Conservation (phyloP, 331 rosid species). For the Erythrophleum ivorense region DNA sequence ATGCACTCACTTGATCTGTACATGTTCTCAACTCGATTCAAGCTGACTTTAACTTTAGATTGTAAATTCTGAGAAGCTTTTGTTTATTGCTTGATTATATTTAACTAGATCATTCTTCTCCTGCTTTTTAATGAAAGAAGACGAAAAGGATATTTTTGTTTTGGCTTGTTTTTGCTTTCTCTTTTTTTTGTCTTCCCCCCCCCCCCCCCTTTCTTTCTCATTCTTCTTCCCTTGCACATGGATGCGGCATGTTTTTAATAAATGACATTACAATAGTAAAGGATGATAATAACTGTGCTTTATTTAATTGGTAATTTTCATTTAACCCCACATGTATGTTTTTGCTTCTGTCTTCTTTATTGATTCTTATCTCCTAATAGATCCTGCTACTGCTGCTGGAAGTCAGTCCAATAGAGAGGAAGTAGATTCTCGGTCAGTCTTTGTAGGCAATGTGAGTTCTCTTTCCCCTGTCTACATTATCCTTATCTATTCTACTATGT, state of each 20-base stretch:
- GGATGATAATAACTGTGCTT: neutral
- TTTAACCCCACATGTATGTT: neutral
- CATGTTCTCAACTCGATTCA: neutral
- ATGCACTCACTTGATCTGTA: neutral
- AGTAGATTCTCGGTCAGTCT: constrained; percentile 78
- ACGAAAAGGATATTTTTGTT: neutral
- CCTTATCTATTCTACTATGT: constrained; percentile 20
- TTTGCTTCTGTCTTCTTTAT: constrained; percentile 27
- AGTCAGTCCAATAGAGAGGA: constrained; percentile 78
- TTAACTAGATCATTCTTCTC: neutral
- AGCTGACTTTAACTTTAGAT: neutral
- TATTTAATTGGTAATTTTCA: neutral
- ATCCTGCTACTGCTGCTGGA: constrained; percentile 67
- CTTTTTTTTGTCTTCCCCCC: too few species aligned
- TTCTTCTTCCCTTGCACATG: constrained; percentile 16
- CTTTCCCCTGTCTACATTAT: constrained; percentile 36
- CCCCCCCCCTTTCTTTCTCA: neutral
- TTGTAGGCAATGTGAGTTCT: constrained; percentile 87
- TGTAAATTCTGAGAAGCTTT: neutral
- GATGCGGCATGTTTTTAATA: neutral
- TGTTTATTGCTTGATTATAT: constrained; percentile 17
- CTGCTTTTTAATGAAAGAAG: neutral
- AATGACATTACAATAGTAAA: neutral
- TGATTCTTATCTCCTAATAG: constrained; percentile 47
- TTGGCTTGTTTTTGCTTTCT: neutral